Percentiles rank a stretch among this genome's conserved stretches.
phyloP scores from a whole-genome alignment of 164 flowering plant species.

The Aristolochia fimbriata region DNA sequence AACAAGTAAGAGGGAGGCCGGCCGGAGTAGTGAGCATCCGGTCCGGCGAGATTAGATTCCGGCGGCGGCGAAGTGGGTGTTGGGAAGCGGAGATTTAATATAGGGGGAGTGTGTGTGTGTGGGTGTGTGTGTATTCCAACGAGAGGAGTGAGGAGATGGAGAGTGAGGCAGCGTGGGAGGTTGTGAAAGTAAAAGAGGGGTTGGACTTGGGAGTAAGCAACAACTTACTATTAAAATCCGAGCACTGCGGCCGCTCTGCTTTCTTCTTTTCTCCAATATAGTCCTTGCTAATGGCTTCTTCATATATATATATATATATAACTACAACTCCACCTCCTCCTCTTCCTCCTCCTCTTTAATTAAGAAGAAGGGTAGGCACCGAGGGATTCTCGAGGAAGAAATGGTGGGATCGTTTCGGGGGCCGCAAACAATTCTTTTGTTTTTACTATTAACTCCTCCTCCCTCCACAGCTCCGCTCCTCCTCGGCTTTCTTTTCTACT shows the following conservation, averaged over 20 bases:
- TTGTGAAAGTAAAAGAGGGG: conserved; percentile 50
- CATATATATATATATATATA: no score
- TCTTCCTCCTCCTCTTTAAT: conserved; percentile 5
- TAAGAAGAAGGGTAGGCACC: no score
- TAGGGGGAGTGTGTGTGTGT: conserved; percentile 4
- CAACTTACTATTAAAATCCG: conserved; percentile 16
- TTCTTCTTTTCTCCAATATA: not conserved
- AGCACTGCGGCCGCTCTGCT: not conserved
- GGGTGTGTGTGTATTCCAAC: no score
- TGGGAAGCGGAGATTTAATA: conserved; percentile 41
- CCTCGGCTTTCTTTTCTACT: no score
- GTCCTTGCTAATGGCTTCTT: no score
- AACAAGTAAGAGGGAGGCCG: conserved; percentile 1
- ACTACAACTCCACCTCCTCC: no score
- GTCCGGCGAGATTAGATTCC: conserved; percentile 11
- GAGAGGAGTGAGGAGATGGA: not conserved
- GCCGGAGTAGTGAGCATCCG: conserved; percentile 8
- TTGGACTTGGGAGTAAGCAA: conserved; percentile 29
- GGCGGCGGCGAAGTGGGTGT: conserved; percentile 14
- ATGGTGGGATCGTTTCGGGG: conserved; percentile 75
- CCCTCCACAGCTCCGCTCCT: no score
- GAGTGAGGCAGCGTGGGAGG: conserved; percentile 53
- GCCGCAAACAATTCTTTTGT: no score
- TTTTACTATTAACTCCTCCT: no score
- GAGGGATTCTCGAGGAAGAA: conserved; percentile 46